Percentiles rank a stretch among this genome's conserved stretches.
Conservation (phyloP, 2,329 filamentous ascomycete species). For the Didymella glomerata region DNA sequence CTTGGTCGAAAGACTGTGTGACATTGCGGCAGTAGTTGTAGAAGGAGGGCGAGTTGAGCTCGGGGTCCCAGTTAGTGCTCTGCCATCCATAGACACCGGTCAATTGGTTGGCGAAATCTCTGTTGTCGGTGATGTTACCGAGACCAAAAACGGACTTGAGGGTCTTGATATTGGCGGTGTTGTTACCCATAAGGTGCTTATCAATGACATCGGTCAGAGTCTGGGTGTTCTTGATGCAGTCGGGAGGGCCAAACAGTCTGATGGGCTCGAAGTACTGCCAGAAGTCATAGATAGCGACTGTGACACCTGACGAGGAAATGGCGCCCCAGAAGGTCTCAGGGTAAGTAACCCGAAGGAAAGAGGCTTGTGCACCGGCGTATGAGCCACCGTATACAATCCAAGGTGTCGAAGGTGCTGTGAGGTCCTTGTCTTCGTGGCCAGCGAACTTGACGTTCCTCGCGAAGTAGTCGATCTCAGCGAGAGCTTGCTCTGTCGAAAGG, state of each 20-base stretch:
- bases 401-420: slow-evolving; percentile 71
- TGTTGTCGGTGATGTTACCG: slow-evolving; percentile 57
- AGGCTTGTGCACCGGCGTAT: slow-evolving; percentile 82
- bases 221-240: slow-evolving; percentile 72
- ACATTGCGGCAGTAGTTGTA: slow-evolving; percentile 63
- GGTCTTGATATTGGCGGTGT: slow-evolving; percentile 51
- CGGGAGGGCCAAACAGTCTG: slow-evolving; percentile 63
- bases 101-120: slow-evolving; percentile 63
- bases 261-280: slow-evolving; percentile 71
- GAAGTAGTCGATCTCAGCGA: slow-evolving; percentile 85
- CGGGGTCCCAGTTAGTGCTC: slow-evolving; percentile 65
- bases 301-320: slow-evolving; percentile 83
- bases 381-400: slow-evolving; percentile 86
- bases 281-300: slow-evolving; percentile 78
- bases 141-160: slow-evolving; percentile 65
- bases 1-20: slow-evolving; percentile 58
- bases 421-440: slow-evolving; percentile 67
- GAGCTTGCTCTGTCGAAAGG: slow-evolving; percentile 80
- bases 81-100: slow-evolving; percentile 63
- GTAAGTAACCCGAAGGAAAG: slow-evolving; percentile 78
- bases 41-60: slow-evolving; percentile 59
- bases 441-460: slow-evolving; percentile 75
- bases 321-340: slow-evolving; percentile 80
- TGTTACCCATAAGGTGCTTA: slow-evolving; percentile 63
- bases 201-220: slow-evolving; percentile 68